Conservation (phyloP, 768 basidiomycete genomes). For the Mycena sanguinolenta region DNA sequence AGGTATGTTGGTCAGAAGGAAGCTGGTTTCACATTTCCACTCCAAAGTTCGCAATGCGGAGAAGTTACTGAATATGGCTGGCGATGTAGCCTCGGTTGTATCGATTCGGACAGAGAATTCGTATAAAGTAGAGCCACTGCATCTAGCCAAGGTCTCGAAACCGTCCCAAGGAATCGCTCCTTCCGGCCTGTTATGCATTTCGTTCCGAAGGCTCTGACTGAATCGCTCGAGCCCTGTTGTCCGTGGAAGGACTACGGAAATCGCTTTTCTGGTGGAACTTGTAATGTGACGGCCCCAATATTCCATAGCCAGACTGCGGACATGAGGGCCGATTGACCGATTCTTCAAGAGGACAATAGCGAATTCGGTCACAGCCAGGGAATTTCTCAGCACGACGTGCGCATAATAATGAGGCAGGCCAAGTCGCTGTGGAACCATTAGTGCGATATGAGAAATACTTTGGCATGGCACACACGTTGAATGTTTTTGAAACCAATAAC, state of each 20-base stretch:
- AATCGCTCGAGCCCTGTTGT: background rate
- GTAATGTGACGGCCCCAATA: background rate
- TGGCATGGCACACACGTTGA: background rate
- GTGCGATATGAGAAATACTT: background rate
- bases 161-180: constrained; percentile 5
- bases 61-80: background rate
- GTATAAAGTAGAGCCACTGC: background rate
- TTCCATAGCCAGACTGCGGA: background rate
- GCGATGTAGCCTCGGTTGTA: background rate
- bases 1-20: background rate
- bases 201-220: background rate
- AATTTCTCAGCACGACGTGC: background rate
- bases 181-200: background rate
- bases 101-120: background rate
- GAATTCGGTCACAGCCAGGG: background rate
- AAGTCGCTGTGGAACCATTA: constrained; percentile 6
- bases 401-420: constrained; percentile 19
- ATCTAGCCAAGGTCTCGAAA: background rate
- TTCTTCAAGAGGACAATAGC: background rate
- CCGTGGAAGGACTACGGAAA: background rate
- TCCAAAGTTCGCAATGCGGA: background rate
- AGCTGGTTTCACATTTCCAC: background rate
- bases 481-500: constrained; percentile 15
- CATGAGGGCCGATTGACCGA: background rate
- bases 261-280: too few species aligned